These are phyloP conservation scores for Senna tora DNA, from an alignment of 306 rosid species.

Conservation along the genomic window DNA sequence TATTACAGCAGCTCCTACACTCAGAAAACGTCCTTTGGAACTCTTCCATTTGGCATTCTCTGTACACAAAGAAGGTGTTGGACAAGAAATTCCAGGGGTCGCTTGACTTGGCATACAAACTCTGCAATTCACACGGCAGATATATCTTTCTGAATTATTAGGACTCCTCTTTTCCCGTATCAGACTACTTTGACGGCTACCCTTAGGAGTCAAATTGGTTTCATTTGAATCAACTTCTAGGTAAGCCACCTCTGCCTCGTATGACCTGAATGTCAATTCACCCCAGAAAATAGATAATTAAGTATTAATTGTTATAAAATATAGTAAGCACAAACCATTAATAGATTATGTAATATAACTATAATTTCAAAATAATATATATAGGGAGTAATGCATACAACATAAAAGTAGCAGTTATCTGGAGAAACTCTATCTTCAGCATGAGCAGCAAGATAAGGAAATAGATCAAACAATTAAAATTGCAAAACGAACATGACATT, in stretches of 20 bases:
- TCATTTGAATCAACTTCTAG: slow-evolving; percentile 72
- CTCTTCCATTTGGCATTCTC: slow-evolving; percentile 67
- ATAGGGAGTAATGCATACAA: background rate
- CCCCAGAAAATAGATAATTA: slow-evolving; percentile 6
- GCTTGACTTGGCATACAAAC: slow-evolving; percentile 56
- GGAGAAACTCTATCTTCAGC: slow-evolving; percentile 6
- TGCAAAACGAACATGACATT: background rate
- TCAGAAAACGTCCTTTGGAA: slow-evolving; percentile 81
- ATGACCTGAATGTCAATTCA: slow-evolving; percentile 63
- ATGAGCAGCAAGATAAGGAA: slow-evolving; percentile 10
- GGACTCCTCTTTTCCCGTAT: slow-evolving; percentile 39
- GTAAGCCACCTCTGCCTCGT: slow-evolving; percentile 85
- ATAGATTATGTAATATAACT: background rate
- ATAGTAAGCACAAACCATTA: background rate
- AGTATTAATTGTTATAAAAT: slow-evolving; percentile 23
- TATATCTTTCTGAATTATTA: slow-evolving; percentile 48
- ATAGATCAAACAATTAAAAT: slow-evolving; percentile 5
- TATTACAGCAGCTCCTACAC: slow-evolving; percentile 91
- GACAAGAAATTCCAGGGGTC: slow-evolving; percentile 37
- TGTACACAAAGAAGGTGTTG: slow-evolving; percentile 47
- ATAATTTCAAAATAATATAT: background rate
- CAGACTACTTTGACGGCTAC: slow-evolving; percentile 37
- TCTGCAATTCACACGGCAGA: slow-evolving; percentile 76
- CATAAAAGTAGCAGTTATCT: background rate
- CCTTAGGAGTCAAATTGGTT: slow-evolving; percentile 47